Evolutionary conservation across 108 stramenopile genomes (phyloP).

Genomic region (Cyclotella choctawhatcheeana): DNA sequence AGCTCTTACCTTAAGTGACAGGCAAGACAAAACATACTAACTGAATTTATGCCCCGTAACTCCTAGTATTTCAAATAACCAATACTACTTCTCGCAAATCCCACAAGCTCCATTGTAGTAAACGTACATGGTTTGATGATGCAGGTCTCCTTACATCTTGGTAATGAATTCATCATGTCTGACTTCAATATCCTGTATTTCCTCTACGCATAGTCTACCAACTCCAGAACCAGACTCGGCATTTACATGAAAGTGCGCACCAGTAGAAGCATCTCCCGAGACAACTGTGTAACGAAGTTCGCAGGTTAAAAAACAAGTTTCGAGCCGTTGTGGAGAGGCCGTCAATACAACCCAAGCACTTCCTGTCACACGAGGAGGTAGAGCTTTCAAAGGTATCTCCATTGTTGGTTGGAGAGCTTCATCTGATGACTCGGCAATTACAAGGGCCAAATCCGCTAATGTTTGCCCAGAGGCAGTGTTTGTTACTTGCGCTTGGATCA

Average conservation of each 20-base stretch:
- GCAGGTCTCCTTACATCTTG: too few relatives aligned
- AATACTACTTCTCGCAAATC: too few relatives aligned
- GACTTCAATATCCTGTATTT: constrained; percentile 87
- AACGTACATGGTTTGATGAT: too few relatives aligned
- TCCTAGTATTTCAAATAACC: too few relatives aligned
- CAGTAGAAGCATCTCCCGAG: constrained; percentile 65
- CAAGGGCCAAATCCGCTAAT: constrained; percentile 79
- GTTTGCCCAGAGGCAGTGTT: constrained; percentile 57
- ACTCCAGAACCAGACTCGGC: constrained; percentile 25
- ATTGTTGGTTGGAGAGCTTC: constrained; percentile 78
- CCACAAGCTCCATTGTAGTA: too few relatives aligned
- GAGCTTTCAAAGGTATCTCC: constrained; percentile 71
- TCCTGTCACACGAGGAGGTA: constrained; percentile 72
- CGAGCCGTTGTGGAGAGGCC: constrained; percentile 79
- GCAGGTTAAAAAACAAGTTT: constrained; percentile 80
- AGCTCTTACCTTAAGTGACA: too few relatives aligned
- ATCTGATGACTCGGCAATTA: constrained; percentile 93
- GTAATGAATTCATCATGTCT: constrained; percentile 68
- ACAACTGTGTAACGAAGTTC: constrained; percentile 85
- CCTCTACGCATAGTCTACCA: constrained; percentile 80
- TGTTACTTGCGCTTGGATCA: constrained; percentile 85
- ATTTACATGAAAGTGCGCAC: constrained; percentile 62
- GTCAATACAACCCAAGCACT: constrained; percentile 83
- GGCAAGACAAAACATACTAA: too few relatives aligned
- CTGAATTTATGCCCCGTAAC: too few relatives aligned